Evolutionary conservation across 371 early-diverging fungal genomes (phyloP).

Genomic region (Mortierella sp.): DNA sequence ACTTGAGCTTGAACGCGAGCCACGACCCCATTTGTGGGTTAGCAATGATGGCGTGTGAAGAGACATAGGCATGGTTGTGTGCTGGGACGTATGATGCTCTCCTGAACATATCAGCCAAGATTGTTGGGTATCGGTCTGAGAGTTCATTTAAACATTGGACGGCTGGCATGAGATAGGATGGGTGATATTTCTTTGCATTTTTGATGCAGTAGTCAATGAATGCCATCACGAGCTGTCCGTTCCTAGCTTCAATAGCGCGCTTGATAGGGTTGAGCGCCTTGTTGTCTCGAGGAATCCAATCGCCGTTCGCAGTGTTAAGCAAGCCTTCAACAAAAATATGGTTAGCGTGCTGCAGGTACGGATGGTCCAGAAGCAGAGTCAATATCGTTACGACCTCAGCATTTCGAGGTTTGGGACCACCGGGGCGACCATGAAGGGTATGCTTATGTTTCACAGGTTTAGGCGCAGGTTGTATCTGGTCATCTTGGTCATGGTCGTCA

Average conservation of each 20-base stretch:
- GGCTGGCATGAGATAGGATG: slow-evolving; percentile 52
- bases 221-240: slow-evolving; percentile 30
- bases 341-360: slow-evolving; percentile 24
- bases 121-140: slow-evolving; percentile 40
- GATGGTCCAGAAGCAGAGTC: slow-evolving; percentile 43
- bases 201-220: slow-evolving; percentile 53
- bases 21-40: slow-evolving; percentile 31
- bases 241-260: slow-evolving; percentile 45
- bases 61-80: slow-evolving; percentile 43
- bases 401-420: background rate
- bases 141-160: slow-evolving; percentile 53
- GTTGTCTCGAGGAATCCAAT: slow-evolving; percentile 57
- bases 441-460: background rate
- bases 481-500: slow-evolving; percentile 3
- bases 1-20: slow-evolving; percentile 28
- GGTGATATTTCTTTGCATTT: slow-evolving; percentile 56
- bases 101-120: slow-evolving; percentile 50
- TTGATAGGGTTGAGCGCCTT: slow-evolving; percentile 41
- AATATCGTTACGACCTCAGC: slow-evolving; percentile 32
- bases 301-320: slow-evolving; percentile 38
- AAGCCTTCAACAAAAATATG: slow-evolving; percentile 48
- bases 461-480: background rate
- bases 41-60: slow-evolving; percentile 49
- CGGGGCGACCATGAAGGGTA: background rate
- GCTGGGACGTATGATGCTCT: slow-evolving; percentile 50